These are phyloP conservation scores for Fusarium denticulatum DNA, from an alignment of 2,329 filamentous ascomycete species.

Conservation along the genomic window DNA sequence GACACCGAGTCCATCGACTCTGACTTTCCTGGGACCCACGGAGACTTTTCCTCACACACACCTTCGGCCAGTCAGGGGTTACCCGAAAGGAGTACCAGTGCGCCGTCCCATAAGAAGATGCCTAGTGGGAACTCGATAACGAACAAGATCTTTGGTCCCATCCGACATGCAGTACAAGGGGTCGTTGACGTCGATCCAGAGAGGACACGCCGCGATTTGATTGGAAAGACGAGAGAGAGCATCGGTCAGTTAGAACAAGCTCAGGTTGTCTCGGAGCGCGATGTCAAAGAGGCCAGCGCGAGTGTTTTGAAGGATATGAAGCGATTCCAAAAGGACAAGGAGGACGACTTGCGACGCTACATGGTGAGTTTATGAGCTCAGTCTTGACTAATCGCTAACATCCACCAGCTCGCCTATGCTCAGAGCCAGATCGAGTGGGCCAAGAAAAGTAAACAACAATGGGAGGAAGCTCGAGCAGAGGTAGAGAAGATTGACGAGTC, in stretches of 20 bases:
- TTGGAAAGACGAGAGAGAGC: slow-evolving; percentile 93
- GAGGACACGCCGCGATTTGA: slow-evolving; percentile 88
- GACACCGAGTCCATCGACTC: slow-evolving; percentile 94
- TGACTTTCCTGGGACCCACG: slow-evolving; percentile 91
- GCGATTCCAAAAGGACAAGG: slow-evolving; percentile 94
- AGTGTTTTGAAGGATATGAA: slow-evolving; percentile 91
- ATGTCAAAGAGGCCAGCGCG: slow-evolving; percentile 90
- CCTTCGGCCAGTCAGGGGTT: slow-evolving; percentile 80
- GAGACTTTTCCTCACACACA: slow-evolving; percentile 69
- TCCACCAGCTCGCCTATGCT: slow-evolving; percentile 82
- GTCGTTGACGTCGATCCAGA: slow-evolving; percentile 97
- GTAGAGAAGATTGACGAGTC: slow-evolving; percentile 85
- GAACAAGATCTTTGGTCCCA: slow-evolving; percentile 91
- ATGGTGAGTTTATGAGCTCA: slow-evolving; percentile 74
- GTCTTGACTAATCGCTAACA: slow-evolving; percentile 31
- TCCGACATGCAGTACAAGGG: slow-evolving; percentile 94
- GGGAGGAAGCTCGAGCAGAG: slow-evolving; percentile 89
- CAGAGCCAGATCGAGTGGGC: slow-evolving; percentile 96
- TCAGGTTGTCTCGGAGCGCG: slow-evolving; percentile 84
- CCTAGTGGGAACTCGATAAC: slow-evolving; percentile 91
- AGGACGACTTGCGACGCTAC: slow-evolving; percentile 90
- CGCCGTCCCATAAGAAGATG: slow-evolving; percentile 75
- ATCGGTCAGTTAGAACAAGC: slow-evolving; percentile 90
- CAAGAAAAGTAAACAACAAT: slow-evolving; percentile 86
- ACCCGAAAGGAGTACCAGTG: slow-evolving; percentile 62